A percentile compares a stretch with the other conserved stretches of the same genome.
Evolutionary conservation across 2,329 filamentous ascomycete species (phyloP).

Genomic region (Fusarium subtropicale): DNA sequence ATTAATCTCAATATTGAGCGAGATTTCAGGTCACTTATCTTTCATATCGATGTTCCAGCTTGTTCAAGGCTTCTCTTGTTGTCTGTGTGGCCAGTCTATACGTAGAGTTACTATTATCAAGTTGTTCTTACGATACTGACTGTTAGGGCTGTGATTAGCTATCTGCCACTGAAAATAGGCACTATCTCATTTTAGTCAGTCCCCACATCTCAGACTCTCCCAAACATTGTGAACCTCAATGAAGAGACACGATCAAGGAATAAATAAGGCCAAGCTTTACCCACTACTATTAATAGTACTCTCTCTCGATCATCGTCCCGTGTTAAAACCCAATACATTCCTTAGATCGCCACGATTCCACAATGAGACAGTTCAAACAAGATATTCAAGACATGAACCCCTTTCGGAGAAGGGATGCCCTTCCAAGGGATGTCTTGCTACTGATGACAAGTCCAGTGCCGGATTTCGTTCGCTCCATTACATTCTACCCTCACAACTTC

Average conservation of each 20-base stretch:
- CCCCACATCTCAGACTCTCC: neutral
- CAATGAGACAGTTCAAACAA: neutral
- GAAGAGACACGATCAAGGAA: neutral
- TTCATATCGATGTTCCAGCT: accelerated
- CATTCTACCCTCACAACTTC: neutral
- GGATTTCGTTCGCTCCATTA: neutral
- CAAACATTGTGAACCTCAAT: neutral
- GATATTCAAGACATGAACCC: neutral
- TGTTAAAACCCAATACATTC: neutral
- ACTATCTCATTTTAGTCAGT: neutral
- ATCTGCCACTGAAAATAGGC: neutral
- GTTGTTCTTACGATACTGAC: neutral
- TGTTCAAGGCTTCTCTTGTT: neutral
- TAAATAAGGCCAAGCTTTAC: neutral
- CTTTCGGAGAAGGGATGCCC: slow-evolving; percentile 10
- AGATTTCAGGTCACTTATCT: neutral
- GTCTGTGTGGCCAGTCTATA: neutral
- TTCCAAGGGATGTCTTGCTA: slow-evolving; percentile 6
- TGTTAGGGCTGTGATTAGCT: neutral
- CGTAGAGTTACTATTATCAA: too few species aligned
- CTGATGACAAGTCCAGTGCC: neutral
- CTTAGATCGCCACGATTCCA: slow-evolving; percentile 3
- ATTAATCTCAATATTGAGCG: accelerated
- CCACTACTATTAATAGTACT: neutral
- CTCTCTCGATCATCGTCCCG: neutral